Conservation (phyloP, 169 alveolate species). For the Babesia divergens region DNA sequence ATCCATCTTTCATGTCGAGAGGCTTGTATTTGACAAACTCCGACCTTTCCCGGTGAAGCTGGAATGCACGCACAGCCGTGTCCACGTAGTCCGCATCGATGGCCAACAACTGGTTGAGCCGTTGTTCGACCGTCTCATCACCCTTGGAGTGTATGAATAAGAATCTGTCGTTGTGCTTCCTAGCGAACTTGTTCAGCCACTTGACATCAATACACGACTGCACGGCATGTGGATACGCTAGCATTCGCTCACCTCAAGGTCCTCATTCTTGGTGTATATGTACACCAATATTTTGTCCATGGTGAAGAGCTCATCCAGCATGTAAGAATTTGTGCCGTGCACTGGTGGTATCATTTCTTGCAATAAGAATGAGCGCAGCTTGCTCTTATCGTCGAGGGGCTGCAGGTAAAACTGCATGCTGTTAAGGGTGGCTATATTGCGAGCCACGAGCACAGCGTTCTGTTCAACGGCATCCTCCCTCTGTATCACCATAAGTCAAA, state of each 20-base stretch:
- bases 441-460: conserved; percentile 7
- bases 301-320: conserved; percentile 41
- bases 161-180: conserved; percentile 41
- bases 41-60: conserved; percentile 27
- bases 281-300: conserved; percentile 46
- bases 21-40: conserved; percentile 57
- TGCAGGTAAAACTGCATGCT: conserved; percentile 4
- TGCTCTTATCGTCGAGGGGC: conserved; percentile 8
- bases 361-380: conserved; percentile 12
- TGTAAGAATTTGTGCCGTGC: conserved; percentile 51
- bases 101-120: conserved; percentile 35
- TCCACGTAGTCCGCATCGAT: conserved; percentile 58
- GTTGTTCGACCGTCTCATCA: conserved; percentile 41
- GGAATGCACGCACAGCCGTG: conserved; percentile 62
- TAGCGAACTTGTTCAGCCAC: conserved; percentile 46
- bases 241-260: conserved; percentile 1
- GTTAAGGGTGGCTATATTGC: conserved; percentile 9
- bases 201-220: conserved; percentile 5
- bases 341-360: conserved; percentile 49
- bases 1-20: conserved; percentile 17
- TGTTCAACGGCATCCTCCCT: background rate
- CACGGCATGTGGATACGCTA: background rate
- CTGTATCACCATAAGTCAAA: background rate
- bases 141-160: conserved; percentile 63
- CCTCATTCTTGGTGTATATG: conserved; percentile 51